Conservation (phyloP, 345 rosid genomes). For the Populus pruinosa region DNA sequence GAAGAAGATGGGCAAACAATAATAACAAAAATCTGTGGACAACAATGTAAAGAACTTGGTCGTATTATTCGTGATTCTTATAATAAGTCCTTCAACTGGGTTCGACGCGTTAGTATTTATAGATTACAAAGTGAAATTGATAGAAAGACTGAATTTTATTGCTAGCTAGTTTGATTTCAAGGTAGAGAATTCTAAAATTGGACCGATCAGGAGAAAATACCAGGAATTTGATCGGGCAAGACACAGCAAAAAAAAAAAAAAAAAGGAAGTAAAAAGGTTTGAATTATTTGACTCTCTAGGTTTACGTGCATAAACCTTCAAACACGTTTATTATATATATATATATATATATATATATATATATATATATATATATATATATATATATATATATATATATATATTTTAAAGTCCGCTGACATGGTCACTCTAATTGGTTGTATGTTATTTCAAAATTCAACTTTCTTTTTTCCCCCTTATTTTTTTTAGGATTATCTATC, state of each 20-base stretch:
- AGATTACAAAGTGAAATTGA: neutral
- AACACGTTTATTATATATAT: conserved; percentile 20
- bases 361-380: no score
- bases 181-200: neutral
- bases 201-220: conserved; percentile 24
- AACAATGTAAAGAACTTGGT: neutral
- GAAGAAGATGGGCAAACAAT: conserved; percentile 8
- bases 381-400: no score
- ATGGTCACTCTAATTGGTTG: neutral
- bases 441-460: neutral
- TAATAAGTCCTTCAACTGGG: neutral
- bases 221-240: conserved; percentile 3
- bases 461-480: neutral
- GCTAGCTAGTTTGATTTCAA: neutral
- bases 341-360: no score
- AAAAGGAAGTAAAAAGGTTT: neutral
- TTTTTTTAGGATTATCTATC: no score
- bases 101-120: neutral
- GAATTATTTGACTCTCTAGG: conserved; percentile 2
- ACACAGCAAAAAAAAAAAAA: neutral
- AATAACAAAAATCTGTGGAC: neutral
- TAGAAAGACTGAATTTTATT: neutral
- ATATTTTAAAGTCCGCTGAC: neutral
- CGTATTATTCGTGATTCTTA: neutral
- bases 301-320: conserved; percentile 26